These are phyloP conservation scores for Jamesozyma gamospora DNA, from an alignment of 805 yeast genomes.

Conservation along the genomic window DNA sequence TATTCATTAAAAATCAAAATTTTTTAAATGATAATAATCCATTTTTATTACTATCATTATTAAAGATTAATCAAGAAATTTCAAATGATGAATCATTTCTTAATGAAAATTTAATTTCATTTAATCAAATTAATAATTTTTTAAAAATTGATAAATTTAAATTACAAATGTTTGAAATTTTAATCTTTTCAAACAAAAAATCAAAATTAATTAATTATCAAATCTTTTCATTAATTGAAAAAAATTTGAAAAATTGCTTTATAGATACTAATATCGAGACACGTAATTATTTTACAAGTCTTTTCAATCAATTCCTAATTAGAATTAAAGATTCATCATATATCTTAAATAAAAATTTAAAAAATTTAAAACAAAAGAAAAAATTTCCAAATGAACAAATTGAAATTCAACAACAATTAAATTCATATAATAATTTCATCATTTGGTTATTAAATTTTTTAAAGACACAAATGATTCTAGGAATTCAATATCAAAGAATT, in stretches of 20 bases:
- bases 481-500: slow-evolving; percentile 45
- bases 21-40: slow-evolving; percentile 21
- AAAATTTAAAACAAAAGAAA: slow-evolving; percentile 30
- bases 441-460: slow-evolving; percentile 31
- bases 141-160: slow-evolving; percentile 39
- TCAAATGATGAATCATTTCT: slow-evolving; percentile 45
- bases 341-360: slow-evolving; percentile 42
- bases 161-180: slow-evolving; percentile 47
- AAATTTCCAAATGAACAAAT: slow-evolving; percentile 34
- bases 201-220: slow-evolving; percentile 44
- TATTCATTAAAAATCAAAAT: slow-evolving; percentile 25
- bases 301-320: slow-evolving; percentile 49
- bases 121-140: slow-evolving; percentile 28
- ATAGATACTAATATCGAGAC: slow-evolving; percentile 60
- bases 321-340: slow-evolving; percentile 64
- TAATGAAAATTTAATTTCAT: slow-evolving; percentile 28
- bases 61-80: slow-evolving; percentile 56
- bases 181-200: slow-evolving; percentile 51
- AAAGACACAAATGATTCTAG: slow-evolving; percentile 39
- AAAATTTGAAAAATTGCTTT: slow-evolving; percentile 41
- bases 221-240: slow-evolving; percentile 36
- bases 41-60: slow-evolving; percentile 39
- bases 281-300: slow-evolving; percentile 54
- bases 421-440: slow-evolving; percentile 33
- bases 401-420: slow-evolving; percentile 23